Base-by-base conservation (phyloP, 2,329 filamentous ascomycete species). In the Trichoderma oligosporum region DNA sequence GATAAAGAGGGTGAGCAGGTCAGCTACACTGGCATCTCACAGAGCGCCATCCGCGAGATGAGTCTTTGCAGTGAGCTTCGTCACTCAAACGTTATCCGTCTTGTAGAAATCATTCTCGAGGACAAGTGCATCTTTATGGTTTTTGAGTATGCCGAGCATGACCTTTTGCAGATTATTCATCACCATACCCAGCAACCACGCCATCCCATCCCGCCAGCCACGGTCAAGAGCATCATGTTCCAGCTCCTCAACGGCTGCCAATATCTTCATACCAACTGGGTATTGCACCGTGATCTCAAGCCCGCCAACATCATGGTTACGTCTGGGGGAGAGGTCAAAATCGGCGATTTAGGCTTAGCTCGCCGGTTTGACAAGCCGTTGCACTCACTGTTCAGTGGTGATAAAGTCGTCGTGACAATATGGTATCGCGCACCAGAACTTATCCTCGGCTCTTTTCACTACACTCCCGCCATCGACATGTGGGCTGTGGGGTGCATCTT, bases 81-180 rank as follows among this genome's bases (percentile, higher is more conserved):
- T 58, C 91, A 99, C 71, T 78, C 84, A 57, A 97, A 97, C 70
- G 86, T 99, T 31, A 93, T 99, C 63, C 85, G 88, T 59, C 83
- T 97, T 1, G 85, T 93, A 61, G 94, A 99, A 74, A 97, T 96
- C 67, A 96, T 99, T 66, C 80, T 99, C 3, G 93, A 99, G 74
- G 92, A 96, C 73, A 97, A 97, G 76, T 97, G 92, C 76, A 97
- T 99, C 71, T 99, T 92, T 74, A 99, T 99, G 88, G 92, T 99
- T 2, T 97, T 99, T 66, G 94, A 97, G 72, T 99, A 96, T 71
- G 94, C 94, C 64, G 94, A 99, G 73, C 94, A 99, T 72, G 94
- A 99, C 72, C 77, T 99, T 35, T 79, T 99, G 4, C 94, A 99
- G 72, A 97, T 99, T 70, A 97, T 99, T 64, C 94, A 99, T 70